Evolutionary conservation across 495 filamentous ascomycete genomes (phyloP), one percentile per base, ranked within the genome.

Genomic region (Tetracladium marchalianum): DNA sequence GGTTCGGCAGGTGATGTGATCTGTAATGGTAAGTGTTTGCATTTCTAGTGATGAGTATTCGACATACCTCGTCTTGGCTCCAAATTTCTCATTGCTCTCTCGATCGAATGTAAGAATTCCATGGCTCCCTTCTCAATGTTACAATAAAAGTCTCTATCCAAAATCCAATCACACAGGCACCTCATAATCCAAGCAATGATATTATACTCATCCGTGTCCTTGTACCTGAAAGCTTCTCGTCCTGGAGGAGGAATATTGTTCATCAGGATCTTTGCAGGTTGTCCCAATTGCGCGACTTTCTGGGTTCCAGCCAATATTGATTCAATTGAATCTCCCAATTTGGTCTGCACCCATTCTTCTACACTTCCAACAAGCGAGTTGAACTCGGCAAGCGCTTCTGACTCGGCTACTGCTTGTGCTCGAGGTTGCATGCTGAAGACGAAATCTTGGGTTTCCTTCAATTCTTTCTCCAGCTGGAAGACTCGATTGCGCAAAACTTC

Each of bases 1-100:
- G 7, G 55, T 52, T 3, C 57, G 54, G 5, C 57, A 32, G 0
- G 59, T 55, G 31, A 56, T 57, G 12, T 55, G 42, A 48, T 67
- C 64, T 66, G 2, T 37, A 4, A 10, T 37, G n/a, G 35, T 37
- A 4, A 17, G n/a, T 37, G 3, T 17, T 2, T 37, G 16, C 2
- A 37, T 37, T 37, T 37, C 3, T 4, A 5, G 35, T 17, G 35
- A 17, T 3, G 22, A 27, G 22, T 16, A 17, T 17, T 16, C 5
- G 12, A 31, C 41, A n/a, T 18, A 43, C 41, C 41, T 43, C 41
- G 13, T 22, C 22, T 2, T 34, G 41, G 18, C 41, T 43, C 41
- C 10, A 43, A 22, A 16, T 43, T 43, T 12, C 22, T 13, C 41
- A 43, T 43, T 4, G 11, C 31, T 13, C 13, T 33, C 22, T 12